Conservation (phyloP, 2,329 filamentous ascomycete species). For the Sphaerulina vaccinii region DNA sequence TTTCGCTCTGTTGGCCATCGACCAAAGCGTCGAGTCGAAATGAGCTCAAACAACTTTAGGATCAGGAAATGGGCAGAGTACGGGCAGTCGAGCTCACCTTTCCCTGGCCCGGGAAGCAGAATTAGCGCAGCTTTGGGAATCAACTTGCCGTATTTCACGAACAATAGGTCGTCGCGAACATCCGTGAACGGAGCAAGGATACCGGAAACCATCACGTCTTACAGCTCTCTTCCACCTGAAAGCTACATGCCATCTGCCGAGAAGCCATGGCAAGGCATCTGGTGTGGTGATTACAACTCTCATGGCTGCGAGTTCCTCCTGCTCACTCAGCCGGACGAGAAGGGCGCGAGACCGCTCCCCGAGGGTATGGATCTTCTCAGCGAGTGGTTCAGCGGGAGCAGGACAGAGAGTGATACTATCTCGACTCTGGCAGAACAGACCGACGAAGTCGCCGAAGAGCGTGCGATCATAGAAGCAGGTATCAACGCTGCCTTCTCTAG, state of each 20-base stretch:
- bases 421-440: slow-evolving; percentile 1
- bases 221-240: slow-evolving; percentile 70
- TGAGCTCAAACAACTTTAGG: slow-evolving; percentile 70
- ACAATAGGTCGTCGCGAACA: slow-evolving; percentile 20
- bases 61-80: slow-evolving; percentile 76
- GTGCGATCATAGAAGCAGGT: no score
- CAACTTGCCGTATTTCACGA: slow-evolving; percentile 27
- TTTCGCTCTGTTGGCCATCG: slow-evolving; percentile 48
- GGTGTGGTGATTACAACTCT: slow-evolving; percentile 83
- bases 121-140: slow-evolving; percentile 33
- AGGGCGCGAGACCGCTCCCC: slow-evolving; percentile 41
- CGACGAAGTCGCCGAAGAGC: no score
- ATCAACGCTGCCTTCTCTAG: neutral
- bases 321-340: slow-evolving; percentile 68
- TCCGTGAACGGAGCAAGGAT: slow-evolving; percentile 48
- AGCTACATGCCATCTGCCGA: slow-evolving; percentile 77
- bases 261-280: slow-evolving; percentile 87
- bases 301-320: slow-evolving; percentile 89
- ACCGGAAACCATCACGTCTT: slow-evolving; percentile 57
- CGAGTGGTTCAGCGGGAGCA: slow-evolving; percentile 33
- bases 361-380: slow-evolving; percentile 36
- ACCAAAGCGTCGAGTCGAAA: slow-evolving; percentile 56
- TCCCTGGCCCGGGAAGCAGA: slow-evolving; percentile 29
- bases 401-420: slow-evolving; percentile 8
- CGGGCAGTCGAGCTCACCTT: slow-evolving; percentile 35